Percentiles rank a stretch among this genome's conserved stretches.
phyloP scores from a whole-genome alignment of 768 basidiomycete genomes.

The Hortiboletus campestris region DNA sequence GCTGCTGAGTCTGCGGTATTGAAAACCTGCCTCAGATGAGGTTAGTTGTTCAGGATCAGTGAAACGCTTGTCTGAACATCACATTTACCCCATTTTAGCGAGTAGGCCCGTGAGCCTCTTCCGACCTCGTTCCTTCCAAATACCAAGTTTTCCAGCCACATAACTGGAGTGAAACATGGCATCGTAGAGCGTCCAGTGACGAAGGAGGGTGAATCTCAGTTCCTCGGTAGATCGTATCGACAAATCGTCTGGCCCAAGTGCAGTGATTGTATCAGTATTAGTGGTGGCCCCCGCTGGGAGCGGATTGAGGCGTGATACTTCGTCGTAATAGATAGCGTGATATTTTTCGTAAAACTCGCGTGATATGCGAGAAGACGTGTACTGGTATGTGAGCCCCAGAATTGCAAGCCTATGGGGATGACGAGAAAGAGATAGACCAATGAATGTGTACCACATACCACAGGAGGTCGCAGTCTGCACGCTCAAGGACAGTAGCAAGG shows the following conservation, averaged over 20 bases:
- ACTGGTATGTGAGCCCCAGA: constrained; percentile 91
- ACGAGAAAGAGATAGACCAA: constrained; percentile 1
- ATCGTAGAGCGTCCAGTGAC: constrained; percentile 98
- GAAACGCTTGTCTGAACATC: constrained; percentile 1
- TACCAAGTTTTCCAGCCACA: constrained; percentile 89
- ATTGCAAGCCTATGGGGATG: constrained; percentile 73
- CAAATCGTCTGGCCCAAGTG: constrained; percentile 77
- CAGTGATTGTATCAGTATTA: constrained; percentile 44
- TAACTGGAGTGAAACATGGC: constrained; percentile 98
- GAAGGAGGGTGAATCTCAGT: constrained; percentile 88
- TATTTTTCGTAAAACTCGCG: constrained; percentile 81
- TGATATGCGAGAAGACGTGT: constrained; percentile 83
- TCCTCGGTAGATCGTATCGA: constrained; percentile 84
- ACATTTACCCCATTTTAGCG: constrained; percentile 94
- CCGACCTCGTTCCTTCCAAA: constrained; percentile 93
- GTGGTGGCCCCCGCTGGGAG: constrained; percentile 39
- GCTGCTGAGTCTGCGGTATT: constrained; percentile 89
- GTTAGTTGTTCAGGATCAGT: constrained; percentile 3
- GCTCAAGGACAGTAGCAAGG: constrained; percentile 85
- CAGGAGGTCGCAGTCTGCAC: constrained; percentile 89
- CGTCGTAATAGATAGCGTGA: constrained; percentile 80
- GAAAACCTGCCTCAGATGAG: constrained; percentile 68
- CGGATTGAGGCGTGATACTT: constrained; percentile 89
- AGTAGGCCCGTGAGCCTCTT: constrained; percentile 87
- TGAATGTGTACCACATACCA: constrained; percentile 53